phyloP scores from a whole-genome alignment of 805 yeast species.

The Grigorovia yakushimaensis region DNA sequence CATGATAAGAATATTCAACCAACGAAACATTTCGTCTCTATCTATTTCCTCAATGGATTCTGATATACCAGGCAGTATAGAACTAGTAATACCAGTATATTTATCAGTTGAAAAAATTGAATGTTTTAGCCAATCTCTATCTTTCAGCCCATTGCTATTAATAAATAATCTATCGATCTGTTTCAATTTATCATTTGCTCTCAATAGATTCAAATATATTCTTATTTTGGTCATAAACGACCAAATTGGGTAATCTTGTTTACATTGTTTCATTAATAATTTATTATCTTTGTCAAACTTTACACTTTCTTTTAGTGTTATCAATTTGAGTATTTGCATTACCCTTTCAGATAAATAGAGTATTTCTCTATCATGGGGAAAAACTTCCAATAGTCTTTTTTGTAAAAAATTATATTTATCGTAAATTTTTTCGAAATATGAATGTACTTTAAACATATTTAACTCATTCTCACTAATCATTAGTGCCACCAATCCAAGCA shows the following conservation, averaged over 20 bases:
- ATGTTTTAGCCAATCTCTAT: slow-evolving; percentile 55
- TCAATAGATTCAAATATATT: slow-evolving; percentile 46
- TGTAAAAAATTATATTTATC: slow-evolving; percentile 27
- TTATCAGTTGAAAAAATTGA: slow-evolving; percentile 52
- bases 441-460: slow-evolving; percentile 36
- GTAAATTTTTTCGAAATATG: slow-evolving; percentile 39
- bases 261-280: slow-evolving; percentile 40
- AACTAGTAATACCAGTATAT: slow-evolving; percentile 40
- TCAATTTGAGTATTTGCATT: slow-evolving; percentile 3
- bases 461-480: slow-evolving; percentile 50
- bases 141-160: slow-evolving; percentile 36
- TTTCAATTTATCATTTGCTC: slow-evolving; percentile 43
- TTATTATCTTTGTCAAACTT: slow-evolving; percentile 40
- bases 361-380: slow-evolving; percentile 16
- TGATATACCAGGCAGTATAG: slow-evolving; percentile 47
- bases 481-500: slow-evolving; percentile 45
- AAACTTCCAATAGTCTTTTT: slow-evolving; percentile 13
- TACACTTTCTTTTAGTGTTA: slow-evolving; percentile 20
- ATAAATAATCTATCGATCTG: slow-evolving; percentile 48
- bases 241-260: slow-evolving; percentile 75
- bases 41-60: slow-evolving; percentile 45
- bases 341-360: slow-evolving; percentile 6
- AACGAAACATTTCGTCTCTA: slow-evolving; percentile 33
- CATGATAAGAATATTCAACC: slow-evolving; percentile 37
- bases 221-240: slow-evolving; percentile 46